Base-by-base conservation (phyloP, 1,139 yeast genomes). In the Zygosaccharomyces pseudobailii region DNA sequence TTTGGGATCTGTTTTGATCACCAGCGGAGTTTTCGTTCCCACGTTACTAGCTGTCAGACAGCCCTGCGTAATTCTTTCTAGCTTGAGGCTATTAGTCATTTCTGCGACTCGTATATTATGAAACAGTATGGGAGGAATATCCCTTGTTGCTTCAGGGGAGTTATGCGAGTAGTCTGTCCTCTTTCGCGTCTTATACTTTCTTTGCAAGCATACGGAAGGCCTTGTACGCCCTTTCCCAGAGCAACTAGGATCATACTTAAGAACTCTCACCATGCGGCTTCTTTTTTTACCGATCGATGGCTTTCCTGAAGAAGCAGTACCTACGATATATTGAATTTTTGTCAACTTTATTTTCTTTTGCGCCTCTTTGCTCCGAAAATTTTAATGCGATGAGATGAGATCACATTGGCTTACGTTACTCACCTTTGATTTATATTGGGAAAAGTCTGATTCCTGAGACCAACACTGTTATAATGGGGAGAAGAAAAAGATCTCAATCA, bases 401-500 rank as follows among this genome's bases (percentile, higher is more conserved):
- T 38, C 17, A 13, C 17, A 13, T 13, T 13, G 17, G 17, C 17
- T 1, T 13, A 13, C 2, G 17, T 13, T 13, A 13, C 17, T 13
- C 17, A 13, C 2, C 17, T 13, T 13, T 13, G 17, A 1, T 13
- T 13, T 13, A 13, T 13, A 13, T 2, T 13, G 17, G 17, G 17
- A 2, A n/a, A n/a, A 13, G 9, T 7, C 4, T 27, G 30, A n/a
- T 7, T 3, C 8, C 10, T 2, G 4, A 27, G 30, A 27, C 10
- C 9, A n/a, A 9, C 8, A 6, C 9, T 20, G 19, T n/a, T 25
- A 8, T 5, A 30, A 62, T 64, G 68, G 66, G 59, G 3, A 54
- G 54, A 38, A 53, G 49, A 34, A 63, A 61, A 47, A 60, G 64
- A 50, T 49, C 59, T 2, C 59, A 58, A 46, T 46, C 50, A 40